Evolutionary conservation across 148 eudicot species (phyloP).

Genomic region (Fagopyrum esculentum): DNA sequence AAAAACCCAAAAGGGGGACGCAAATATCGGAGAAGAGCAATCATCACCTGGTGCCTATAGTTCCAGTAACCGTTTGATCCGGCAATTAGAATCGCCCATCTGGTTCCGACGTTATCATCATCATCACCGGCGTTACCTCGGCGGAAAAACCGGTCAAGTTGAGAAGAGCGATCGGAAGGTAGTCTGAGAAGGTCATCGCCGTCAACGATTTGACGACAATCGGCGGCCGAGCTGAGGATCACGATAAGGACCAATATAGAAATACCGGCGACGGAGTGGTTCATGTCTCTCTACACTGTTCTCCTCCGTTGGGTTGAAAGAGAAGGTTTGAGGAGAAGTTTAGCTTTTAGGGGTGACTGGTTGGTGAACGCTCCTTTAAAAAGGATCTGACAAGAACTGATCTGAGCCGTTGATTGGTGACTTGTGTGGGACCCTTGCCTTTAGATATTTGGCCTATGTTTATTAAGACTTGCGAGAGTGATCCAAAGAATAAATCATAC

Average conservation of each 20-base stretch:
- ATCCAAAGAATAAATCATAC: no score
- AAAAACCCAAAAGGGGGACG: not conserved
- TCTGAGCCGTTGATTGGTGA: not conserved
- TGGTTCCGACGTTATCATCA: slow-evolving; percentile 44
- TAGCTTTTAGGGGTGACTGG: not conserved
- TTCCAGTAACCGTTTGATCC: slow-evolving; percentile 95
- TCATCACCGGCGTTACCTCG: slow-evolving; percentile 7
- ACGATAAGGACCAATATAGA: slow-evolving; percentile 12
- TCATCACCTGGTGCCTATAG: slow-evolving; percentile 82
- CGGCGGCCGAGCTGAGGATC: slow-evolving; percentile 10
- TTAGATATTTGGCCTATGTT: not conserved
- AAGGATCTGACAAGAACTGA: not conserved
- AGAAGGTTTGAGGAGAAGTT: not conserved
- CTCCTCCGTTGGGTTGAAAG: not conserved
- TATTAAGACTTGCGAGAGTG: not conserved
- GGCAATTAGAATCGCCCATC: slow-evolving; percentile 92
- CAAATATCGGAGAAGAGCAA: not conserved
- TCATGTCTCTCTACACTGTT: slow-evolving; percentile 13
- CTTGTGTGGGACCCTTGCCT: not conserved
- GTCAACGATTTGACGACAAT: slow-evolving; percentile 23
- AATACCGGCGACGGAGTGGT: slow-evolving; percentile 12
- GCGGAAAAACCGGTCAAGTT: slow-evolving; percentile 20
- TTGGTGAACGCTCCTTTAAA: not conserved
- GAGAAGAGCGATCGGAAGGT: slow-evolving; percentile 23
- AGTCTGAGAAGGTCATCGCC: slow-evolving; percentile 25